Evolutionary conservation across 768 basidiomycete species (phyloP).

Genomic region (Boletus vinaceobasis): DNA sequence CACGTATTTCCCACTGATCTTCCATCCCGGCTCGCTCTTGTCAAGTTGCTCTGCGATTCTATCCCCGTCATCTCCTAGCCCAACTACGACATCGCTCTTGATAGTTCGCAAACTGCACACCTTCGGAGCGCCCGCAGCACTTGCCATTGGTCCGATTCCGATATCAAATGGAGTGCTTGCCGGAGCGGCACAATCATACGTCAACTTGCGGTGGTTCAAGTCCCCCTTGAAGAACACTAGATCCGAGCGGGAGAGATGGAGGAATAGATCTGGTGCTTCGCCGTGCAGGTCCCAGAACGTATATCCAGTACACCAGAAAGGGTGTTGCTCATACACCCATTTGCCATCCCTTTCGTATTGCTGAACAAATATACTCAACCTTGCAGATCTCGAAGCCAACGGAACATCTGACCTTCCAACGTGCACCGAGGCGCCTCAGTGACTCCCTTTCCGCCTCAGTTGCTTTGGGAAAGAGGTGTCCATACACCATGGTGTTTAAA

Average conservation of each 20-base stretch:
- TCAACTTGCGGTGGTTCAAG: slow-evolving; percentile 87
- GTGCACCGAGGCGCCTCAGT: slow-evolving; percentile 68
- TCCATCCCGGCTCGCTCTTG: slow-evolving; percentile 88
- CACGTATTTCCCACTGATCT: slow-evolving; percentile 96
- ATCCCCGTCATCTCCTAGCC: slow-evolving; percentile 67
- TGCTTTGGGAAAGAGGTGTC: slow-evolving; percentile 86
- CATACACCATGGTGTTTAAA: slow-evolving; percentile 82
- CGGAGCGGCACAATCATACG: slow-evolving; percentile 83
- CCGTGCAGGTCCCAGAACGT: slow-evolving; percentile 85
- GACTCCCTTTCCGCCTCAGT: slow-evolving; percentile 79
- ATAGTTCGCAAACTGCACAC: slow-evolving; percentile 86
- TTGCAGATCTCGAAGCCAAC: neutral
- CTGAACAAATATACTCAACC: slow-evolving; percentile 33
- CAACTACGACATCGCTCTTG: slow-evolving; percentile 95
- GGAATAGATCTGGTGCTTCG: slow-evolving; percentile 88
- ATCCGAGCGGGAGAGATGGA: slow-evolving; percentile 85
- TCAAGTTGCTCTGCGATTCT: slow-evolving; percentile 75
- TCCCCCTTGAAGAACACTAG: slow-evolving; percentile 95
- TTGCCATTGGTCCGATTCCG: slow-evolving; percentile 92
- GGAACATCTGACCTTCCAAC: slow-evolving; percentile 73
- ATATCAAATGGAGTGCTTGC: slow-evolving; percentile 84
- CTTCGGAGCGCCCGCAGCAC: slow-evolving; percentile 80
- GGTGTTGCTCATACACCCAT: slow-evolving; percentile 93
- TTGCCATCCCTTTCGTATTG: slow-evolving; percentile 90
- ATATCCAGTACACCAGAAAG: slow-evolving; percentile 96